Evolutionary conservation across 1,139 yeast genomes (phyloP).

Genomic region (Arxiozyma slooffiae): DNA sequence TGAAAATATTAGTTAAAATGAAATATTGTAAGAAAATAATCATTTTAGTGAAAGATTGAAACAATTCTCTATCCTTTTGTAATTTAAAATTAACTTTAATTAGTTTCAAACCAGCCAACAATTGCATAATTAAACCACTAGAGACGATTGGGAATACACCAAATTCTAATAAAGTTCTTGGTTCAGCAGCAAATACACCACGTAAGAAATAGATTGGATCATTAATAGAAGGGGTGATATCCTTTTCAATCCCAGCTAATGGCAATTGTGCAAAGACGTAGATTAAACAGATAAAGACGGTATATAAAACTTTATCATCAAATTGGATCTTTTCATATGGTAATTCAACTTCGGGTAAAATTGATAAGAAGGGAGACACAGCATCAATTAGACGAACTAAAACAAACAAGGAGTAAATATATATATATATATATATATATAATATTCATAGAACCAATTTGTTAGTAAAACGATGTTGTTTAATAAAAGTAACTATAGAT

Average conservation of each 20-base stretch:
- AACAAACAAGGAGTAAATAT: not conserved
- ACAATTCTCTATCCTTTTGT: conserved; percentile 69
- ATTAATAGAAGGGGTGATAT: conserved; percentile 42
- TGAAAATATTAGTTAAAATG: conserved; percentile 40
- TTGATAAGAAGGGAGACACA: conserved; percentile 69
- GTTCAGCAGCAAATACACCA: conserved; percentile 67
- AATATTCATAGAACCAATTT: not conserved
- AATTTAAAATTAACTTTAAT: conserved; percentile 66
- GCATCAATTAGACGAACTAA: conserved; percentile 64
- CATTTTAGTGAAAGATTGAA: conserved; percentile 76
- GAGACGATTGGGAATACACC: conserved; percentile 63
- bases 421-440: not conserved
- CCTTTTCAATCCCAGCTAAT: conserved; percentile 65
- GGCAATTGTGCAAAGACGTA: conserved; percentile 63
- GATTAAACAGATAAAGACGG: conserved; percentile 58
- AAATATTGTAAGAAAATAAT: conserved; percentile 43
- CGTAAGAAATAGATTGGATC: conserved; percentile 71
- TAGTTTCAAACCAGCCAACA: conserved; percentile 63
- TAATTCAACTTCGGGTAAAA: conserved; percentile 74
- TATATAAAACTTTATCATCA: conserved; percentile 76
- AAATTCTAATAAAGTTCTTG: conserved; percentile 62
- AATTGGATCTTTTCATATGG: conserved; percentile 57
- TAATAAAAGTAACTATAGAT: not conserved
- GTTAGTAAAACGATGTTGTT: not conserved
- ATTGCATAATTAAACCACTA: conserved; percentile 70